Conservation (phyloP, 1,284 basidiomycete genomes). For the Irpex sp. region DNA sequence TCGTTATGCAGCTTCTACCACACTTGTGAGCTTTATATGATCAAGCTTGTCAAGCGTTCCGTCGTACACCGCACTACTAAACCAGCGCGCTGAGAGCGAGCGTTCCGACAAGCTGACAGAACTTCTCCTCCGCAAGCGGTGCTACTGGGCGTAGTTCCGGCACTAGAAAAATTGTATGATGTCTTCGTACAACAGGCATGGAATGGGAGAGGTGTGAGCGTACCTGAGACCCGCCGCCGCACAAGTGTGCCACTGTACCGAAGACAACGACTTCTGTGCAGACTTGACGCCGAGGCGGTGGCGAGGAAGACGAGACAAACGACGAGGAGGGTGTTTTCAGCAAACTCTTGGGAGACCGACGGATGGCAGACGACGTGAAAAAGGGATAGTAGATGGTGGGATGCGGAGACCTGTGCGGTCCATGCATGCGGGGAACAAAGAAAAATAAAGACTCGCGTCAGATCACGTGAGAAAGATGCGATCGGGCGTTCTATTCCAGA, state of each 20-base stretch:
- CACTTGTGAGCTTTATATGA: slow-evolving; percentile 1
- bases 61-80: background rate
- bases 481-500: background rate
- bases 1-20: background rate
- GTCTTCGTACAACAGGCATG: background rate
- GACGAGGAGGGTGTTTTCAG: background rate
- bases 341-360: background rate
- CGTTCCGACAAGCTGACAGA: slow-evolving; percentile 2
- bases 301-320: background rate
- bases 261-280: slow-evolving; percentile 1
- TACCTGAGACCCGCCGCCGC: slow-evolving; percentile 1
- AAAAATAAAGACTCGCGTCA: slow-evolving; percentile 12
- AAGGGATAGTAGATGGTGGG: background rate
- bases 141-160: background rate
- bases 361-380: background rate
- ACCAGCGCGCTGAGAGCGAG: slow-evolving; percentile 6
- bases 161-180: background rate
- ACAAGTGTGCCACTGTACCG: slow-evolving; percentile 3
- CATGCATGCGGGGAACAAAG: background rate
- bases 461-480: background rate
- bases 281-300: background rate
- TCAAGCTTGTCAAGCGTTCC: background rate
- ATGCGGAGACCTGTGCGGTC: slow-evolving; percentile 2
- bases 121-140: background rate
- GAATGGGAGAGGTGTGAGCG: background rate